These are phyloP conservation scores for Martiniozyma asiatica DNA, from an alignment of 1,139 yeast genomes.

Conservation along the genomic window DNA sequence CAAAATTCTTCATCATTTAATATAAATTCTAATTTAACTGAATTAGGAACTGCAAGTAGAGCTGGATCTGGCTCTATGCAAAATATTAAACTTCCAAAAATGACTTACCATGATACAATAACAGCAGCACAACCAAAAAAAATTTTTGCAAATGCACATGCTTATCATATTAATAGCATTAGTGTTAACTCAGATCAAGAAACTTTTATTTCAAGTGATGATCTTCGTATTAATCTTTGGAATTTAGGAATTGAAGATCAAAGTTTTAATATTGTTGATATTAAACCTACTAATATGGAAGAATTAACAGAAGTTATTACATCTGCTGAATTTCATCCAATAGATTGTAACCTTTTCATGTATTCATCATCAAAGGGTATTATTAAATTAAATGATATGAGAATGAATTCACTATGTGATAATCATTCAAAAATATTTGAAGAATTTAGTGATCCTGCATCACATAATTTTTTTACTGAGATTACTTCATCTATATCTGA, in stretches of 20 bases:
- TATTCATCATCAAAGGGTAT: conserved; percentile 96
- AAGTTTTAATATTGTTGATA: conserved; percentile 92
- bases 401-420: conserved; percentile 91
- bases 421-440: conserved; percentile 80
- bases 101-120: conserved; percentile 86
- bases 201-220: conserved; percentile 89
- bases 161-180: conserved; percentile 94
- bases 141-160: conserved; percentile 91
- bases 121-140: conserved; percentile 91
- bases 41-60: conserved; percentile 15
- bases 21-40: conserved; percentile 15
- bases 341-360: conserved; percentile 86
- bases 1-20: conserved; percentile 7
- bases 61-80: conserved; percentile 9
- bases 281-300: conserved; percentile 97
- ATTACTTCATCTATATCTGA: conserved; percentile 92
- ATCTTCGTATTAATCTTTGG: conserved; percentile 92
- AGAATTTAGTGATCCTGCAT: conserved; percentile 85
- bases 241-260: conserved; percentile 90
- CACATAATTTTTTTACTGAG: conserved; percentile 94
- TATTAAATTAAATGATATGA: conserved; percentile 91
- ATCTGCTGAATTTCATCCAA: conserved; percentile 95
- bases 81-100: conserved; percentile 63
- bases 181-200: conserved; percentile 93
- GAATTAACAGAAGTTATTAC: conserved; percentile 97